Conservation (phyloP, 768 basidiomycete genomes). For the Suillus occidentalis region DNA sequence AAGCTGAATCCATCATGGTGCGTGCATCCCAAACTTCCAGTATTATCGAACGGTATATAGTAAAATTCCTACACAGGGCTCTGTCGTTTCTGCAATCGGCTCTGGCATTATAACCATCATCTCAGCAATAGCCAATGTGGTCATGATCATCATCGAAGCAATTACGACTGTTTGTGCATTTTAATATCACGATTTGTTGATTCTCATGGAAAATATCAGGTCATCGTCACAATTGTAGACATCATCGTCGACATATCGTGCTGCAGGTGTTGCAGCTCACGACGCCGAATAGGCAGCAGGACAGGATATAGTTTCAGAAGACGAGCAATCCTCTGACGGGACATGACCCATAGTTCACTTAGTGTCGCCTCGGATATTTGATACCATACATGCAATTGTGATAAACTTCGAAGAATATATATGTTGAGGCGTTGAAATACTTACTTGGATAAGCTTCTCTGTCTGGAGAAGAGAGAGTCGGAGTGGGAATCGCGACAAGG, state of each 20-base stretch:
- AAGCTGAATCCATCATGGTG: slow-evolving; percentile 10
- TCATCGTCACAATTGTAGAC: slow-evolving; percentile 66
- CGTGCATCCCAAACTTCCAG: background rate
- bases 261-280: slow-evolving; percentile 37
- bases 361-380: background rate
- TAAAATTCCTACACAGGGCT: slow-evolving; percentile 40
- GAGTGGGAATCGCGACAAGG: background rate
- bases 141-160: slow-evolving; percentile 52
- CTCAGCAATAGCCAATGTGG: slow-evolving; percentile 54
- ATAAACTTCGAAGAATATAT: background rate
- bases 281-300: slow-evolving; percentile 14
- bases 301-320: background rate
- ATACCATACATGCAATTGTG: background rate
- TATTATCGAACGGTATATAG: background rate
- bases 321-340: slow-evolving; percentile 37
- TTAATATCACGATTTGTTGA: background rate
- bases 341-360: slow-evolving; percentile 19
- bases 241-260: slow-evolving; percentile 51
- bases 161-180: slow-evolving; percentile 54
- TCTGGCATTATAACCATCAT: slow-evolving; percentile 54
- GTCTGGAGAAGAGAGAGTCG: slow-evolving; percentile 36
- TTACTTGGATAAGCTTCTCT: slow-evolving; percentile 35
- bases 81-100: slow-evolving; percentile 65
- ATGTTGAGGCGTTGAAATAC: background rate
- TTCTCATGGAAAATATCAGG: slow-evolving; percentile 33